phyloP scores from a whole-genome alignment of 1,284 basidiomycete genomes.

The Leccinum pseudoinsigne region DNA sequence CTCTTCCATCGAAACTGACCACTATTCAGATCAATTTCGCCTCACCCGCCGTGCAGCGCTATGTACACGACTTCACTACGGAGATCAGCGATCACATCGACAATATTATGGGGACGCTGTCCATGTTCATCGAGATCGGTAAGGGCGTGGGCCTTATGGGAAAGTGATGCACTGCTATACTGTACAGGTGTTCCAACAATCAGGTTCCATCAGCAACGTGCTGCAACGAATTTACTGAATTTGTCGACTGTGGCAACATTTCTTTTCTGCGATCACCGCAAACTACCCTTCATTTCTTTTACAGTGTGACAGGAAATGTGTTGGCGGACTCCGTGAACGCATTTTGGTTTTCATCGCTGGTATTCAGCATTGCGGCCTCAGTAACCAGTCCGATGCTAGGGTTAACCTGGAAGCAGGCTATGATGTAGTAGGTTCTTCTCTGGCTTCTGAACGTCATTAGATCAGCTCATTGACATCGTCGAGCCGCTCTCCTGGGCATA shows the following conservation, averaged over 20 bases:
- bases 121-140: conserved; percentile 57
- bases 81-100: conserved; percentile 59
- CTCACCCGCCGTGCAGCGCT: conserved; percentile 52
- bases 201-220: conserved; percentile 57
- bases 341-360: too few relatives aligned
- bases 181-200: conserved; percentile 57
- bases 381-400: conserved; percentile 35
- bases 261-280: too few relatives aligned
- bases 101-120: conserved; percentile 48
- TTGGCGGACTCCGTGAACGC: too few relatives aligned
- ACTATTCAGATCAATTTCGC: conserved; percentile 45
- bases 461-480: conserved; percentile 27
- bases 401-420: conserved; percentile 59
- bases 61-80: conserved; percentile 51
- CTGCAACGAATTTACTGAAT: conserved; percentile 52
- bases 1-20: conserved; percentile 15
- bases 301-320: neutral
- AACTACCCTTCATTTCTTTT: conserved; percentile 54
- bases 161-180: conserved; percentile 25
- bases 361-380: too few relatives aligned
- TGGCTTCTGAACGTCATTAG: conserved; percentile 12
- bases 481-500: conserved; percentile 56
- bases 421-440: conserved; percentile 49
- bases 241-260: conserved; percentile 54
- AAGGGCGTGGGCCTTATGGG: conserved; percentile 24